These are phyloP conservation scores for Pleurotus sapidus DNA, from an alignment of 768 basidiomycete species.

Conservation along the genomic window DNA sequence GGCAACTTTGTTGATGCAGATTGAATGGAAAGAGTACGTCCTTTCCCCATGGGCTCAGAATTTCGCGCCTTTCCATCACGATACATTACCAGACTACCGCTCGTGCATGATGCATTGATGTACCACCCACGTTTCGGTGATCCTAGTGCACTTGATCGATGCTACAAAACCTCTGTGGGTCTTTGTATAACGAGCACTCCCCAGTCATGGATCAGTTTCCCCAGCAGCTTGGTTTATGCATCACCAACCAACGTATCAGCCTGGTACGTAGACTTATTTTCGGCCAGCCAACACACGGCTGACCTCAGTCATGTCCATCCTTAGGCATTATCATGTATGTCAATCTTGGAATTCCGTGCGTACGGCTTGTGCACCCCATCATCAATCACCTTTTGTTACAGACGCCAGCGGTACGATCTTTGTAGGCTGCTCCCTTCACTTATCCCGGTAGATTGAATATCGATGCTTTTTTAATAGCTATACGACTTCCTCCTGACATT, in stretches of 20 bases:
- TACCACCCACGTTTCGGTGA: too few relatives aligned
- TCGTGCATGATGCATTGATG: too few relatives aligned
- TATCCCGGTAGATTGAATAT: background rate
- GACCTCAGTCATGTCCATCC: background rate
- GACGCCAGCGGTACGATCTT: background rate
- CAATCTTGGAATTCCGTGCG: background rate
- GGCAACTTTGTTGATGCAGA: too few relatives aligned
- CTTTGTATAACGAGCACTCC: too few relatives aligned
- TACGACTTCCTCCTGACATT: conserved; percentile 2
- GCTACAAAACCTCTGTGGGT: too few relatives aligned
- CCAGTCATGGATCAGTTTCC: background rate
- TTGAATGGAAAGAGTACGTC: too few relatives aligned
- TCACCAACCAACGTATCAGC: background rate
- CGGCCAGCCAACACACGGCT: background rate
- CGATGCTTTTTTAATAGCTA: background rate
- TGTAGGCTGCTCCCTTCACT: background rate
- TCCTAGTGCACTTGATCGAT: too few relatives aligned
- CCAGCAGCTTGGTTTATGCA: background rate
- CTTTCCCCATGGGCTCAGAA: too few relatives aligned
- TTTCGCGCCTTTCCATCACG: too few relatives aligned
- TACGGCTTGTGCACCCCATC: background rate
- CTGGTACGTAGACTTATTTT: background rate
- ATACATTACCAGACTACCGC: too few relatives aligned
- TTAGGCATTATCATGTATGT: conserved; percentile 5
- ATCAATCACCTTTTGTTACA: background rate